Base-by-base conservation (phyloP, 495 filamentous ascomycete genomes). In the Xanthoparmelia taractica region DNA sequence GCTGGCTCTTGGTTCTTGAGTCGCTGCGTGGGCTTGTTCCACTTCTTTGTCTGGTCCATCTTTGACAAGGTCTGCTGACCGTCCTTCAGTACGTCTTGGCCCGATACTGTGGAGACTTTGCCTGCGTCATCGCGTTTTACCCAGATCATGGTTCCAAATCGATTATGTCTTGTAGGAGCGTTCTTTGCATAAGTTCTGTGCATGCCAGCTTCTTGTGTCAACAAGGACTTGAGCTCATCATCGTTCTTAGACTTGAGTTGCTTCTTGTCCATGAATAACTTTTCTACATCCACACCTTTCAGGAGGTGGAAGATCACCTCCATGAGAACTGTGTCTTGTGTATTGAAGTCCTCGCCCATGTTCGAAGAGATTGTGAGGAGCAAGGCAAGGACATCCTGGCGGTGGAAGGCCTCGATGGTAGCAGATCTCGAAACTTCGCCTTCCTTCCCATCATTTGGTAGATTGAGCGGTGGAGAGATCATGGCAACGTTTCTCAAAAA, bases 111-210 rank as follows among this genome's bases (percentile, higher is more conserved):
- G 8, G 89, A 86, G 55, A 93, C 78, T 67, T 88, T 90, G 10
- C 83, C 82, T 11, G 81, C 78, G 70, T 94, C 89, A 60, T 89
- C 88, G 58, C 90, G 80, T 75, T 97, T 91, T 47, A 99, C 85
- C 94, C 95, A 97, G 25, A 96, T 87, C 87, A 97, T 96, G 18
- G 92, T 96, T 2, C 95, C 95, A 71, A 97, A 99, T 59, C 95
- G 82, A 66, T 92, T 95, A 72, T 99, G 95, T 41, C 95, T 77
- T 10, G 92, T 92, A 3, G 92, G 91, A 8, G 89, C 89, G 67
- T 87, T 86, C 66, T 85, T 87, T 41, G 85, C 84, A 69, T 96
- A 89, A 57, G 86, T 82, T 64, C 87, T 82, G 54, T 88, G 82
- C 83, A 96, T 87, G 11, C 85, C 85, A 4, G 85, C 84, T 72